Evolutionary conservation across 345 rosid species (phyloP), one percentile per base, ranked within the genome.

Genomic region (Corchorus olitorius): DNA sequence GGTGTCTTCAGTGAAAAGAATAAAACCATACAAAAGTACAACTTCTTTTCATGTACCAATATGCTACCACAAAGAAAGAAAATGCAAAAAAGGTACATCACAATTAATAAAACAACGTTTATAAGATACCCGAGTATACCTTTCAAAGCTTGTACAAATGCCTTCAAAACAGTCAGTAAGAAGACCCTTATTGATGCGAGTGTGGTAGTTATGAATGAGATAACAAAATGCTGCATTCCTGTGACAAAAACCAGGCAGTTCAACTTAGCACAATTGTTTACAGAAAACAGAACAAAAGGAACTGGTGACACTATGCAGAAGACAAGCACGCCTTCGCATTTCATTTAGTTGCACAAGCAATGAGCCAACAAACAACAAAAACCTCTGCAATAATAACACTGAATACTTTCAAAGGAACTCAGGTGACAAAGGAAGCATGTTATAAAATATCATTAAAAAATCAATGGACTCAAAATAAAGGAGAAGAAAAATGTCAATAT

Each of bases 141-240:
- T 93, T 81, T 90, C 91, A 84, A 95, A 86, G 82, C 81, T 89
- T 77, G 90, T 53, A 70, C 83, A 88, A 82, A 95, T 89, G 76
- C 94, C 94, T 73, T 89, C 96, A 84, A 95, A 92, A 94, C 98
- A 95, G 83, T 84, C 85, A 35, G 76, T 55, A 75, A 90, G 82
- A 78, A 91, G 89, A 75, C 88, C 96, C 80, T 79, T 80, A 20
- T 84, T 85, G 77, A 95, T 83, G 81, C 89, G 88, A 82, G 78
- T 79, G 73, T 79, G 73, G 79, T 91, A 89, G 63, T 83, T 89
- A 77, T 70, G 84, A 70, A 87, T 82, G 13, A 95, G 91, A 81
- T 81, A 88, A 73, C 93, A 90, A 84, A 95, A 95, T 48, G 86
- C 83, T 75, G 91, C 98, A 84, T 83, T 83, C 98, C 99, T 95